A percentile compares a stretch with the other conserved stretches of the same genome.
Evolutionary conservation across 2,329 filamentous ascomycete genomes (phyloP).

Genomic region (Tothia fuscella): DNA sequence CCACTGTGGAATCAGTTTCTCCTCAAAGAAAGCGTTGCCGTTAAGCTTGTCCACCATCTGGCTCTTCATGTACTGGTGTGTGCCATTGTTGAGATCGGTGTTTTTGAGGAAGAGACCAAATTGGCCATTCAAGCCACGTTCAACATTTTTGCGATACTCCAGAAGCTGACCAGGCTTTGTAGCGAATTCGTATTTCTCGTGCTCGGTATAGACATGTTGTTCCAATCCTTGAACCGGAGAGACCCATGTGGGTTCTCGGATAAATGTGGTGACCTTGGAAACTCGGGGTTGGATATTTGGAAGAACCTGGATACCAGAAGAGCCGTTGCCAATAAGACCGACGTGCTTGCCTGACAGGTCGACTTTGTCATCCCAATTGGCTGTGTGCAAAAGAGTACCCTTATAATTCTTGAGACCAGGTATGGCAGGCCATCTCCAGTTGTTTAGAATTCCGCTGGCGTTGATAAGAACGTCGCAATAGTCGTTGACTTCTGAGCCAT

Average conservation of each 20-base stretch:
- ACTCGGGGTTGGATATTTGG: slow-evolving; percentile 34
- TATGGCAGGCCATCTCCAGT: slow-evolving; percentile 41
- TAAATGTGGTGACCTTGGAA: slow-evolving; percentile 36
- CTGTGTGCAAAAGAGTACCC: slow-evolving; percentile 43
- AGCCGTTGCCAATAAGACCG: slow-evolving; percentile 42
- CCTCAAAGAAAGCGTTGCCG: slow-evolving; percentile 19
- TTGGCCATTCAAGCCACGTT: slow-evolving; percentile 34
- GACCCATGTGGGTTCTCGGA: slow-evolving; percentile 40
- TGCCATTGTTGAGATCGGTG: slow-evolving; percentile 28
- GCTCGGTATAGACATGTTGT: slow-evolving; percentile 29
- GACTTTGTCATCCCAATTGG: slow-evolving; percentile 41
- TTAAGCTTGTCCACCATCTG: slow-evolving; percentile 27
- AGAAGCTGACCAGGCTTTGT: slow-evolving; percentile 28
- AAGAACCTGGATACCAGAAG: slow-evolving; percentile 43
- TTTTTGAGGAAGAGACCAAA: slow-evolving; percentile 37
- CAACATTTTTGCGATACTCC: slow-evolving; percentile 33
- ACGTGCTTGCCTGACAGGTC: slow-evolving; percentile 38
- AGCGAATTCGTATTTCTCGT: slow-evolving; percentile 32
- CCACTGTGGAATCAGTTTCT: slow-evolving; percentile 17
- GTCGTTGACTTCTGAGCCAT: slow-evolving; percentile 24
- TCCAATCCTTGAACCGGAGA: slow-evolving; percentile 33
- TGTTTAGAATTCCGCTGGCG: slow-evolving; percentile 38
- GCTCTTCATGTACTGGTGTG: slow-evolving; percentile 27
- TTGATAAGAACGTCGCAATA: slow-evolving; percentile 38
- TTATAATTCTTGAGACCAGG: slow-evolving; percentile 40